Conservation (phyloP, 2,329 filamentous ascomycete genomes). For the Beauveria varroae region DNA sequence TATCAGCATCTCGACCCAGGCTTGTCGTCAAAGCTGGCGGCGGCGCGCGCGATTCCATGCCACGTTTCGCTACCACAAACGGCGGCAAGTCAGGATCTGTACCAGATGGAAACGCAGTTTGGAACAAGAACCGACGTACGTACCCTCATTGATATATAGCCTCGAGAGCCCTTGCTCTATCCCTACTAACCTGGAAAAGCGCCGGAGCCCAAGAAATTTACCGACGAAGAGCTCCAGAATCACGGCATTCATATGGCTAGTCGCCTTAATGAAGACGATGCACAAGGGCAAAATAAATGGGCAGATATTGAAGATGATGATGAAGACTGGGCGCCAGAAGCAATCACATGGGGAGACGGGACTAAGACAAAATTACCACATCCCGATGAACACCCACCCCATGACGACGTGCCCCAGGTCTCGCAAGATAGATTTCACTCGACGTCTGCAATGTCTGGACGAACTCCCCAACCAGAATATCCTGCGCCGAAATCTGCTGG, state of each 20-base stretch:
- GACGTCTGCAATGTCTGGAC: slow-evolving; percentile 11
- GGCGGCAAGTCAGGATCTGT: slow-evolving; percentile 53
- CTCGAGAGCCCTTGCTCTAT: background rate
- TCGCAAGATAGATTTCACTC: background rate
- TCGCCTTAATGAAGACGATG: slow-evolving; percentile 67
- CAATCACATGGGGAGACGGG: slow-evolving; percentile 82
- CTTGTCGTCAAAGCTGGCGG: slow-evolving; percentile 68
- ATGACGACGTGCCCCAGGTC: background rate
- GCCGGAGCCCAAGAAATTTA: slow-evolving; percentile 72
- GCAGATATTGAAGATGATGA: slow-evolving; percentile 85
- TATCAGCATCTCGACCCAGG: slow-evolving; percentile 56
- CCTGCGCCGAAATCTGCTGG: slow-evolving; percentile 34
- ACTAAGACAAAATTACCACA: slow-evolving; percentile 71
- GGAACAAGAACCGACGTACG: slow-evolving; percentile 84
- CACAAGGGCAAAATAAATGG: slow-evolving; percentile 73
- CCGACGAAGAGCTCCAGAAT: slow-evolving; percentile 80
- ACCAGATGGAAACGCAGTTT: slow-evolving; percentile 68
- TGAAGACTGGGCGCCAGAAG: slow-evolving; percentile 78
- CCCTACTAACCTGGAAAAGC: slow-evolving; percentile 30
- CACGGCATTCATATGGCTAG: slow-evolving; percentile 81
- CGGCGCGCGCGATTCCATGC: slow-evolving; percentile 45
- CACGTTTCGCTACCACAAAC: slow-evolving; percentile 32
- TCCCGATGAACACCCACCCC: slow-evolving; percentile 39
- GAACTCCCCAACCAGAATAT: slow-evolving; percentile 13
- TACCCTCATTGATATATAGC: slow-evolving; percentile 9